These are phyloP conservation scores for Microcyclospora tardicrescens DNA, from an alignment of 2,329 filamentous ascomycete genomes.

Conservation along the genomic window DNA sequence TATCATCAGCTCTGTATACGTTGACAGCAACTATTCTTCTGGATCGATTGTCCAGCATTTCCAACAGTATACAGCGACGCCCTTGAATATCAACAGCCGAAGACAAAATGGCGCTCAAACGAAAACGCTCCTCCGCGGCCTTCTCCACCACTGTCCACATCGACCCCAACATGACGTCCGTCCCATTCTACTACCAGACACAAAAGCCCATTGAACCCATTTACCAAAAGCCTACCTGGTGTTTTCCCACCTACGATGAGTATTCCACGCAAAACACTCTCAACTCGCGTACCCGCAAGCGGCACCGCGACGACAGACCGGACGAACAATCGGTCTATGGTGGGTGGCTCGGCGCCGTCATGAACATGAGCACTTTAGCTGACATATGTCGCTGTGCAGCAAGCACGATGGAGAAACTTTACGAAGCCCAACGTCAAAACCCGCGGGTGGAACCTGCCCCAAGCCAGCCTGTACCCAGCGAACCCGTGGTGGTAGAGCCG, in stretches of 20 bases:
- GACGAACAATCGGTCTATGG: slow-evolving; percentile 43
- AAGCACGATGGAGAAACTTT: slow-evolving; percentile 33
- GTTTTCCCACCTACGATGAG: slow-evolving; percentile 15
- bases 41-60: too few relatives aligned
- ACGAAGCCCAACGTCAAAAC: slow-evolving; percentile 28
- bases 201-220: slow-evolving; percentile 14
- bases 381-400: slow-evolving; percentile 22
- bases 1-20: neutral
- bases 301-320: slow-evolving; percentile 45
- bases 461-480: slow-evolving; percentile 13
- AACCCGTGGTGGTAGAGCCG: slow-evolving; percentile 3
- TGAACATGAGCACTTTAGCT: slow-evolving; percentile 8
- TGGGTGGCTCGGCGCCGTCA: slow-evolving; percentile 21
- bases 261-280: slow-evolving; percentile 25
- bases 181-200: slow-evolving; percentile 19
- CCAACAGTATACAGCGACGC: too few relatives aligned
- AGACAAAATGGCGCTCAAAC: slow-evolving; percentile 42
- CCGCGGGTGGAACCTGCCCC: slow-evolving; percentile 13
- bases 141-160: slow-evolving; percentile 24
- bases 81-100: too few relatives aligned
- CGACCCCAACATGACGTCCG: slow-evolving; percentile 22
- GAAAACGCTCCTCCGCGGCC: slow-evolving; percentile 39
- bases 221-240: slow-evolving; percentile 14
- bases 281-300: slow-evolving; percentile 45
- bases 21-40: neutral